phyloP scores from a whole-genome alignment of 257 asterid species.

The Jacaranda copaia region DNA sequence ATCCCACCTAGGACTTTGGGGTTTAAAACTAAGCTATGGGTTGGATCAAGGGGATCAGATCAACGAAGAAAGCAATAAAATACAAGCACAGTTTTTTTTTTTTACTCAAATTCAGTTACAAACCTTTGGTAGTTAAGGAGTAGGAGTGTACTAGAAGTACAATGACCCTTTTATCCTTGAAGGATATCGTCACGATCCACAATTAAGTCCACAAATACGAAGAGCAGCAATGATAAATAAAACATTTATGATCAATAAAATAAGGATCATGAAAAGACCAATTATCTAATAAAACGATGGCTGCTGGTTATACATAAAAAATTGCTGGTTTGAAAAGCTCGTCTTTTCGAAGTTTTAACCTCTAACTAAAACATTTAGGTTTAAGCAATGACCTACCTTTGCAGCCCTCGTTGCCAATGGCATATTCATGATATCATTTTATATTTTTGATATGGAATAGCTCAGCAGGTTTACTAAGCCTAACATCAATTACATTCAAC shows the following conservation, averaged over 20 bases:
- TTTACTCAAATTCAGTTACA: background rate
- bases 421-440: background rate
- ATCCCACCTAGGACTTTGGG: too few relatives aligned
- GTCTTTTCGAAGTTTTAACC: background rate
- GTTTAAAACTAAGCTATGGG: too few relatives aligned
- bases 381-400: background rate
- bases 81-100: background rate
- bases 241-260: too few relatives aligned
- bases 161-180: background rate
- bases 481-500: too few relatives aligned
- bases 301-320: too few relatives aligned
- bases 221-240: too few relatives aligned
- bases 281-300: too few relatives aligned
- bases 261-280: too few relatives aligned
- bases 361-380: background rate
- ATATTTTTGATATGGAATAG: background rate
- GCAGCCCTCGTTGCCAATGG: background rate
- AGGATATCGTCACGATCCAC: too few relatives aligned
- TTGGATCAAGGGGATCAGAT: too few relatives aligned
- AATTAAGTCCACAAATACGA: too few relatives aligned
- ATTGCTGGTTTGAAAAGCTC: background rate
- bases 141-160: background rate
- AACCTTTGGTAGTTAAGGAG: background rate
- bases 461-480: too few relatives aligned
- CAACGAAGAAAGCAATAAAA: background rate